Evolutionary conservation across 2,329 filamentous ascomycete species (phyloP), one percentile per base, ranked within the genome.

Genomic region (Fusarium sp.): DNA sequence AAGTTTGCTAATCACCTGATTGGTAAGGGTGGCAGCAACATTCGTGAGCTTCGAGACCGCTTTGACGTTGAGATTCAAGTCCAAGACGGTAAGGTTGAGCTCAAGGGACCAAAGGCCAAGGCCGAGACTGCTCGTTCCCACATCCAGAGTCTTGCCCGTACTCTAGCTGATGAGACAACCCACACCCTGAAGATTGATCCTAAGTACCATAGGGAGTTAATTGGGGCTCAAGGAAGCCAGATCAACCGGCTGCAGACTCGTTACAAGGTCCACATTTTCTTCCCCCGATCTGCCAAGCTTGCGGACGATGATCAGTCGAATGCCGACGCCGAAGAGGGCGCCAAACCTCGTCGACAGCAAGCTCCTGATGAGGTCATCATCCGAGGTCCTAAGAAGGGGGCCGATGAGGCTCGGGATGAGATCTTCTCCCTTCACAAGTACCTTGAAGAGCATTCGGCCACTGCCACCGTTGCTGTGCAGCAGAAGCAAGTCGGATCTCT

Each of bases 71-170:
- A 91, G 64, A 91, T 99, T 69, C 94, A 98, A 82, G 92, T 98
- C 41, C 91, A 97, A 73, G 93, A 98, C 76, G 96, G 96, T 73
- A 95, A 95, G 82, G 94, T 98, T 53, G 94, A 97, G 81, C 90
- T 99, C 75, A 98, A 97, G 85, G 96, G 97, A 30, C 95, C 96
- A 53, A 93, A 97, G 83, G 93, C 94, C 54, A 98, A 98, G 86
- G 94, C 95, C 3, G 94, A 97, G 80, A 90, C 90, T 53, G 94
- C 93, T 71, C 96, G 93, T 81, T 85, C 90, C 41, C 91, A 97
- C 78, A 98, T 99, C 74, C 85, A 91, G 70, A 88, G 90, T 41
- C 85, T 98, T 72, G 91, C 89, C 42, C 94, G 92, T 80, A 93
- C 93, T 79, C 88, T 97, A 76, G 94, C 97, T 57, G 96, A 99